Base-by-base conservation (phyloP, 2,329 filamentous ascomycete genomes). In the Aphanocladium album region DNA sequence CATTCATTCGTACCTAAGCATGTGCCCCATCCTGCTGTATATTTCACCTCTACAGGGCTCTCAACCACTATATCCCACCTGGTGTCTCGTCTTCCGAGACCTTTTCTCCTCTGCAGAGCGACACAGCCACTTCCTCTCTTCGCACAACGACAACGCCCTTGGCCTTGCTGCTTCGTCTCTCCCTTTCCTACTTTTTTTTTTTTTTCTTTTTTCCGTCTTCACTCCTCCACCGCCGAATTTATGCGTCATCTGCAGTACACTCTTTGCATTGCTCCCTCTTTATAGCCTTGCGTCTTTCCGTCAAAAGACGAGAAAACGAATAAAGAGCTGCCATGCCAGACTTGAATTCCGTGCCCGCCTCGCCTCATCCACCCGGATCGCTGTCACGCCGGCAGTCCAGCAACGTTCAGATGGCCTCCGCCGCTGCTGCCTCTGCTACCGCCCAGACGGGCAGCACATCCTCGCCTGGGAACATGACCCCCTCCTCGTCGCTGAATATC, bases 331-430 rank as follows among this genome's bases (percentile, higher is more conserved):
- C 21, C 55, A 83, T 83, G 80, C 81, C 80, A 25, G 82, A 84
- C 64, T 77, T 84, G 64, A 84, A 85, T 72, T 79, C 80, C 19
- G 80, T 84, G 14, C 79, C 82, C 45, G 72, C 79, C 8, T 82
- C 79, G 59, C 79, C 80, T 55, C 78, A 76, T 64, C 69, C 76
- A 41, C 73, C 79, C 37, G 76, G 5, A 33, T 30, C 74, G 21
- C 66, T 69, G 9, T 75, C 77, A 23, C 74, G 77, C 53, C 79
- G 80, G 52, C 70, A 76, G 46, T 80, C 80, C 33, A 30, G 30
- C 57, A 72, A 74, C 21, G 73, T 73, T 61, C 76, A 79, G 60
- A 79, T 79, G 74, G 69, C 76, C 11, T 54, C 73, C 76, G 45
- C 74, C 76, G 23, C 70, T 76, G 4, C 55, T 17, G 25, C 70